A percentile compares a stretch with the other conserved stretches of the same genome.
phyloP scores from a whole-genome alignment of 1,284 basidiomycete genomes.

The Meripilus lineatus region DNA sequence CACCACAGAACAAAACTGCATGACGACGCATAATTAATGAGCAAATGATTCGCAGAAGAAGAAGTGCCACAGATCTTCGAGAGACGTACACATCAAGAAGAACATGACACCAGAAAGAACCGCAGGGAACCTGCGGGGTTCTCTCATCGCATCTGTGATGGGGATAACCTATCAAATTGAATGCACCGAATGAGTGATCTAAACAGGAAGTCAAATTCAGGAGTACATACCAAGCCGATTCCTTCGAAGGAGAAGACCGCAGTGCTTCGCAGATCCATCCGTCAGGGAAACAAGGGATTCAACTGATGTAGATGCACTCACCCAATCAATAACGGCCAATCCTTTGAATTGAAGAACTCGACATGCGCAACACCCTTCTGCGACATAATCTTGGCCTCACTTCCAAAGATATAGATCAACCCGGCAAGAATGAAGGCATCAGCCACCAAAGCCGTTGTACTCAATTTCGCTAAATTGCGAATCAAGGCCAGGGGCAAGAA shows the following conservation, averaged over 20 bases:
- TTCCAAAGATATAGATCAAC: conserved; percentile 80
- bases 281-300: conserved; percentile 6
- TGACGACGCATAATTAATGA: conserved; percentile 2
- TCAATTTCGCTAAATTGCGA: conserved; percentile 89
- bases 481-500: conserved; percentile 87
- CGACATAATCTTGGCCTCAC: conserved; percentile 68
- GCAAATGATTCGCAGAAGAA: too few relatives aligned
- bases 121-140: conserved; percentile 89
- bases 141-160: conserved; percentile 94
- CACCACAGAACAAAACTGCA: conserved; percentile 80
- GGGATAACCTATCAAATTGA: conserved; percentile 66
- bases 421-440: conserved; percentile 95
- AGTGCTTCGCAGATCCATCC: conserved; percentile 47
- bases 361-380: conserved; percentile 77
- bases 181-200: too few relatives aligned
- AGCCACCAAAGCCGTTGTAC: conserved; percentile 87
- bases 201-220: too few relatives aligned
- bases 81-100: conserved; percentile 56
- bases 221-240: conserved; percentile 76
- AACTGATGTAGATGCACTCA: conserved; percentile 34
- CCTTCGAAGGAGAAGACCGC: conserved; percentile 99
- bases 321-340: conserved; percentile 93
- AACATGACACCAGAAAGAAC: conserved; percentile 92
- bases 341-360: conserved; percentile 81
- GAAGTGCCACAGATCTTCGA: not conserved